These are phyloP conservation scores for Pleurotus citrinopileatus DNA, from an alignment of 768 basidiomycete genomes.

Conservation along the genomic window DNA sequence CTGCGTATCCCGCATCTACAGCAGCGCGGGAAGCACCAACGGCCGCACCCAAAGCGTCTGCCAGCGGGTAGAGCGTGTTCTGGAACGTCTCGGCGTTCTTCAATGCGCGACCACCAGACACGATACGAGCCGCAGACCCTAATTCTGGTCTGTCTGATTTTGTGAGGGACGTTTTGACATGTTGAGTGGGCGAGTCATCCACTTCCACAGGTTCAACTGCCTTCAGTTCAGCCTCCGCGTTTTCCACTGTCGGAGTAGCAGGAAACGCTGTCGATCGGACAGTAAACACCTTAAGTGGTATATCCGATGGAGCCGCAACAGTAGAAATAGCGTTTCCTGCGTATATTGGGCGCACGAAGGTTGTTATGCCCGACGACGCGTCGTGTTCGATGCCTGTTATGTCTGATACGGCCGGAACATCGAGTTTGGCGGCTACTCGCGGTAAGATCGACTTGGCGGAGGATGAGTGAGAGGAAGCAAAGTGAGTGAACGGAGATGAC, in stretches of 20 bases:
- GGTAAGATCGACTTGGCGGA: constrained; percentile 91
- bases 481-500: constrained; percentile 75
- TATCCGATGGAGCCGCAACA: constrained; percentile 72
- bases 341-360: constrained; percentile 93
- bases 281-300: constrained; percentile 91
- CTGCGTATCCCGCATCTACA: constrained; percentile 96
- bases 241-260: constrained; percentile 53
- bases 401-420: constrained; percentile 89
- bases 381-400: constrained; percentile 82
- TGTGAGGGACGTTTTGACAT: constrained; percentile 73
- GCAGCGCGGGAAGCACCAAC: constrained; percentile 98
- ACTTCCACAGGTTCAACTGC: constrained; percentile 64
- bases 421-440: constrained; percentile 85
- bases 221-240: constrained; percentile 55
- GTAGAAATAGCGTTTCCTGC: constrained; percentile 97
- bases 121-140: constrained; percentile 80
- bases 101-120: constrained; percentile 93
- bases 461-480: constrained; percentile 90
- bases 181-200: constrained; percentile 53
- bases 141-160: constrained; percentile 94
- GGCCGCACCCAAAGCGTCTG: constrained; percentile 90
- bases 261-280: constrained; percentile 90
- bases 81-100: constrained; percentile 96
- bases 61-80: constrained; percentile 81
- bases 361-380: constrained; percentile 65